Base-by-base conservation (phyloP, 805 yeast genomes). In the Priceomyces medius region DNA sequence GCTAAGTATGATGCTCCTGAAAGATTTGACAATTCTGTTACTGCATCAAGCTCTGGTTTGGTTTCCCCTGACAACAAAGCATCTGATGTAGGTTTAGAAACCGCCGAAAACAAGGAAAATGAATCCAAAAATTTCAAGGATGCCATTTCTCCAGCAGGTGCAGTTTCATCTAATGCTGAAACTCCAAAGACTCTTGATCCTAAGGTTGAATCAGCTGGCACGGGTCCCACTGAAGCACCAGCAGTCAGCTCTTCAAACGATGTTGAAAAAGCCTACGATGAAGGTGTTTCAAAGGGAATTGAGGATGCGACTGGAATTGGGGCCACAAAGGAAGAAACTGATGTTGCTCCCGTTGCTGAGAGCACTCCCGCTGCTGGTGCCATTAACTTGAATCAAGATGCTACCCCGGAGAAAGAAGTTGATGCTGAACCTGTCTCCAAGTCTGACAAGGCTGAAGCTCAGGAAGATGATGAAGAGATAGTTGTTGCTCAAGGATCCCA, bases 401-500 rank as follows among this genome's bases (percentile, higher is more conserved):
- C 31, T 23, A 18, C 31, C 29, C 33, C 45, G 17, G 57, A 52
- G 37, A 50, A 46, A 20, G 59, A 54, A 44, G 55, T 50, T 31
- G 56, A 51, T 39, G 56, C 58, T 10, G 44, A 53, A 23, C 56
- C 58, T 42, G 51, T 54, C 32, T 44, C 50, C 20, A 17, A 23
- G 18, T 20, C 32, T 13, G 19, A 29, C 19, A 36, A 38, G 17
- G 24, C 34, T 12, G 29, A 31, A 27, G 21, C 23, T 12, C 26
- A 40, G 13, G 32, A 31, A 10, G 61, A 45, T 3, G 66, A 56
- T 16, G 74, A 67, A 42, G 72, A 66, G 46, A 66, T 70, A 38
- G 57, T 69, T 38, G 56, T 68, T 36, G 69, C 73, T n/a, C 64
- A 62, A 37, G 74, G 73, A 20, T 56, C 55, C 3, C 42, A 41